Base-by-base conservation (phyloP, 495 filamentous ascomycete species). In the Penicillium crystallinum region DNA sequence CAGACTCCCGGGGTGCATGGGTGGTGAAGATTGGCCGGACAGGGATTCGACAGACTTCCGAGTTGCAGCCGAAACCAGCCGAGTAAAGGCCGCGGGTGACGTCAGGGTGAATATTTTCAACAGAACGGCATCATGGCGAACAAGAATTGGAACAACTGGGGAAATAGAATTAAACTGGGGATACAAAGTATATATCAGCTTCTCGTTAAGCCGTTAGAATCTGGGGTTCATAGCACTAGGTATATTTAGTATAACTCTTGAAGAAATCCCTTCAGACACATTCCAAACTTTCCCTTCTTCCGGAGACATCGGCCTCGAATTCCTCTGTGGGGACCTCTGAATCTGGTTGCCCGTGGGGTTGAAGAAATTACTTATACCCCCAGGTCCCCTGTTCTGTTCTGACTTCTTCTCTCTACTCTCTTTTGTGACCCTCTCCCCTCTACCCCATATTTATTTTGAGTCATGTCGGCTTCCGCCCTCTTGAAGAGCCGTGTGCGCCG, bases 401-500 rank as follows among this genome's bases (percentile, higher is more conserved):
- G 17, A 45, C 23, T 38, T 47, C 42, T 52, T 58, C 54, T 49
- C 39, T 36, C 30, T 38, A 36, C 35, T 37, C 19, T 41, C 39
- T 17, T 49, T 15, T 49, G 47, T 19, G 37, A 33, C 23, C 37
- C 51, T 54, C 49, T 58, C 49, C 50, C 21, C 40, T 61, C 46
- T 49, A 18, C 33, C 12, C 23, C 15, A 21, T 23, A 17, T 43
- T 14, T 1, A 7, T 9, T 18, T 12, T 10, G 47, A 63, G 68
- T 38, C 47, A 76, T 78, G 74, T 59, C 73, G 61, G 85, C 82
- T 38, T 95, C 90, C 23, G 85, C 87, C 23, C 77, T 86, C 44
- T 73, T 96, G 57, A 87, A 82, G 73, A 80, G 83, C 62, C 84
- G 90, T 54, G 77, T 95, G 46, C 73, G 80, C 39, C 80, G 89